These are phyloP conservation scores for Neonectria hederae DNA, from an alignment of 2,329 filamentous ascomycete genomes.

Conservation along the genomic window DNA sequence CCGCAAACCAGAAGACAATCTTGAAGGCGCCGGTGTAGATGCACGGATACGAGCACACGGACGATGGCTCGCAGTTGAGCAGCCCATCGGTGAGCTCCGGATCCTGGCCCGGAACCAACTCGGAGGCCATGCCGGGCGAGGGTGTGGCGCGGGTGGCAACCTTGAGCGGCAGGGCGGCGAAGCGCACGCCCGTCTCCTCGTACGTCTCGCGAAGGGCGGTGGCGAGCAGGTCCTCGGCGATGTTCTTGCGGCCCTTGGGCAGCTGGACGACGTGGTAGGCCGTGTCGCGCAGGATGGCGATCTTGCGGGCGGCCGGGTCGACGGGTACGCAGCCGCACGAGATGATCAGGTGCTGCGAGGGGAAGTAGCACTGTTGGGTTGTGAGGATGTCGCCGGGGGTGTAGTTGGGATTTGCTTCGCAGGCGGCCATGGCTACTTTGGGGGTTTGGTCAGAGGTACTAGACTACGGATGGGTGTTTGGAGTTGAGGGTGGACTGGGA, in stretches of 20 bases:
- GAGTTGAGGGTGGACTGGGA: not conserved
- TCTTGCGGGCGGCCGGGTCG: conserved; percentile 47
- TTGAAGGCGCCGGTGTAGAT: conserved; percentile 49
- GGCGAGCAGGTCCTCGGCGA: conserved; percentile 53
- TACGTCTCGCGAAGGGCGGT: conserved; percentile 58
- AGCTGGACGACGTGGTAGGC: conserved; percentile 56
- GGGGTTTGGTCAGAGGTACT: too few relatives aligned
- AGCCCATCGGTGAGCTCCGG: conserved; percentile 43
- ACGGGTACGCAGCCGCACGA: conserved; percentile 59
- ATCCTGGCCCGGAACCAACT: not conserved
- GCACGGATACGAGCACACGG: conserved; percentile 49
- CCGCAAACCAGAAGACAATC: conserved; percentile 53
- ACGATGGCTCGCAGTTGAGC: conserved; percentile 49
- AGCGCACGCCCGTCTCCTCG: conserved; percentile 58
- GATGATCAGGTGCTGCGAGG: conserved; percentile 54
- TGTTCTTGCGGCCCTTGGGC: conserved; percentile 60
- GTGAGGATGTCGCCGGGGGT: not conserved
- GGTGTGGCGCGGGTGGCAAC: conserved; percentile 57
- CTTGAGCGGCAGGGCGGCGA: conserved; percentile 50
- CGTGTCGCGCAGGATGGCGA: conserved; percentile 56
- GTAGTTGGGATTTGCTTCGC: conserved; percentile 13
- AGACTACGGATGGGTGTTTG: not conserved
- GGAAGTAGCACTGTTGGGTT: conserved; percentile 45
- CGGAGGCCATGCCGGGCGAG: conserved; percentile 13
- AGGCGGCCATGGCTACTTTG: conserved; percentile 6